Evolutionary conservation across 345 rosid genomes (phyloP), one percentile per base, ranked within the genome.

Genomic region (Murraya koenigii): DNA sequence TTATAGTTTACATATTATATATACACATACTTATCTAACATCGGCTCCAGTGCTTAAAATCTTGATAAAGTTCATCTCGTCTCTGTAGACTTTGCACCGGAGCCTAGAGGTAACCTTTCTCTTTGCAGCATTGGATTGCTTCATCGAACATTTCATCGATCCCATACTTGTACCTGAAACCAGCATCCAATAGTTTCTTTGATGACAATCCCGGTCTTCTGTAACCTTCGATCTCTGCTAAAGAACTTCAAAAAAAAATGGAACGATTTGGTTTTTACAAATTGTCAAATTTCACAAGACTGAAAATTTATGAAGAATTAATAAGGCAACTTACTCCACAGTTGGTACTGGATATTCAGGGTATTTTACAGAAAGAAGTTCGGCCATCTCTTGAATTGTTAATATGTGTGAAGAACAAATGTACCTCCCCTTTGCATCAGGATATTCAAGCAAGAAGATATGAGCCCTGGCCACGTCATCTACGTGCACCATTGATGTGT

Each of bases 401-500:
- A 83, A 2, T 0, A 0, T 38, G n/a, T 70, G 23, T 0, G 85
- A 73, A n/a, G 86, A 83, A 81, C 87, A 88, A 38, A 69, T 79
- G 44, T 88, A 80, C 25, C 93, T 82, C 32, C 87, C 93, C 39
- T 82, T 71, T 33, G 85, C 83, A 7, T 80, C 39, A 0, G 85
- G 70, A 58, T 71, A 23, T 41, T 89, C 86, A 28, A 83, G 74
- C 33, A 88, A 77, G 72, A 84, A 86, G 19, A 88, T 88, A 32
- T 86, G 87, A 52, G 86, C 88, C 8, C 68, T 82, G 2, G 71
- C 85, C 9, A 86, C 78, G 52, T 86, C 90, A 41, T 88, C 91
- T 4, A 75, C 75, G 30, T 84, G 89, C 55, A 86, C 87, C 61
- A 87, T 28, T 5, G 68, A 4, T 9, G 20, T 0, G 17, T 77